Base-by-base conservation (phyloP, 495 filamentous ascomycete species). In the Letharia columbiana region DNA sequence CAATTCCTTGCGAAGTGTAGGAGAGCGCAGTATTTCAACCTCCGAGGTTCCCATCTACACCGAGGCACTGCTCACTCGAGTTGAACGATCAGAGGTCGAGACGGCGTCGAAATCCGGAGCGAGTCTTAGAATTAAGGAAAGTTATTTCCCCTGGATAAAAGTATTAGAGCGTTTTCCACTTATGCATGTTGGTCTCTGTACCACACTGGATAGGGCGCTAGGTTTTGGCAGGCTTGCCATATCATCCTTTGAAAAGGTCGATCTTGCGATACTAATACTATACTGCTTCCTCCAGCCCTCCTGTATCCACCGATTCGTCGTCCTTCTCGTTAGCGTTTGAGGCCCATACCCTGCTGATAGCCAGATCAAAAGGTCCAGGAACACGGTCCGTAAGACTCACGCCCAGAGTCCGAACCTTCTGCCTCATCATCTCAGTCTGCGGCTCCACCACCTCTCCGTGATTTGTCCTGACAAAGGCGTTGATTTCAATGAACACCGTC, bases 391-490 rank as follows among this genome's bases (percentile, higher is more conserved):
- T 98, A 65, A 96, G 74, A 50, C 91, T 90, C 61, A 98, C 86
- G 17, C 94, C 94, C 23, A 98, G 78, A 50, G 88, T 93, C 73
- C 84, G 83, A 50, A 98, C 86, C 71, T 89, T 90, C 73, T 95
- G 87, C 61, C 88, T 85, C 73, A 96, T 73, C 67, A 97, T 85
- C 73, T 93, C 91, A 12, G 86, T 85, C 80, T 96, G 92, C 35
- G 92, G 94, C 79, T 98, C 91, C 13, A 96, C 85, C 1, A 96
- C 90, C 66, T 86, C 82, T 23, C 94, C 94, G 71, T 92, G 81
- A 74, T 96, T 97, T 44, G 95, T 98, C 61, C 95, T 84, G 62
- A 98, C 93, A 75, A 98, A 98, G 57, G 95, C 89, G 73, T 86
- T 86, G 80, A 91, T 93, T 52, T 89, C 89, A 62, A 98, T 87